phyloP scores from a whole-genome alignment of 345 rosid species.

The Salix purpurea region DNA sequence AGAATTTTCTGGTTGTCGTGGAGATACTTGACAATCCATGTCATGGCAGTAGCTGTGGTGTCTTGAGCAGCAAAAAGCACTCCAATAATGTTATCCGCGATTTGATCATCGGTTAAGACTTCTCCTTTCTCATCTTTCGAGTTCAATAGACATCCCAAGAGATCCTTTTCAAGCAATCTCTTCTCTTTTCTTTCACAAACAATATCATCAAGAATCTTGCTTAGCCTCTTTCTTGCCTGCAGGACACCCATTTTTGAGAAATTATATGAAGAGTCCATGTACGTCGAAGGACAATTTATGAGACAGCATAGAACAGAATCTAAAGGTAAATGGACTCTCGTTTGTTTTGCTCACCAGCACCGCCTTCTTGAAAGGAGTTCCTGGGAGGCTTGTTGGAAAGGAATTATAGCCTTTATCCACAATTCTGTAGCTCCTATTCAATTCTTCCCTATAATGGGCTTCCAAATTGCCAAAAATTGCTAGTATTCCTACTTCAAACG shows the following conservation, averaged over 20 bases:
- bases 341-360: slow-evolving; percentile 27
- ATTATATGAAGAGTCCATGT: neutral
- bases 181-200: slow-evolving; percentile 52
- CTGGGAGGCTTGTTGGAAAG: slow-evolving; percentile 72
- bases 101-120: slow-evolving; percentile 38
- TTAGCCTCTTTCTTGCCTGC: slow-evolving; percentile 60
- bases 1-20: slow-evolving; percentile 65
- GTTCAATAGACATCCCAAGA: slow-evolving; percentile 46
- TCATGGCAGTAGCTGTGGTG: slow-evolving; percentile 69
- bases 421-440: slow-evolving; percentile 62
- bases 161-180: slow-evolving; percentile 35
- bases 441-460: slow-evolving; percentile 49
- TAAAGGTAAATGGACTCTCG: neutral
- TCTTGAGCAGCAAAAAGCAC: slow-evolving; percentile 73
- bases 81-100: slow-evolving; percentile 66
- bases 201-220: slow-evolving; percentile 43
- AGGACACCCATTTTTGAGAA: neutral
- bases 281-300: neutral
- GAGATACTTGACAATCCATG: slow-evolving; percentile 78
- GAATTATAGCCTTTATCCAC: slow-evolving; percentile 84
- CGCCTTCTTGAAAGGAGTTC: slow-evolving; percentile 72
- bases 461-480: slow-evolving; percentile 71
- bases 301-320: neutral
- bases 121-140: slow-evolving; percentile 43
- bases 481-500: slow-evolving; percentile 77